phyloP scores from a whole-genome alignment of 257 asterid species.

The Ilex aquifolium region DNA sequence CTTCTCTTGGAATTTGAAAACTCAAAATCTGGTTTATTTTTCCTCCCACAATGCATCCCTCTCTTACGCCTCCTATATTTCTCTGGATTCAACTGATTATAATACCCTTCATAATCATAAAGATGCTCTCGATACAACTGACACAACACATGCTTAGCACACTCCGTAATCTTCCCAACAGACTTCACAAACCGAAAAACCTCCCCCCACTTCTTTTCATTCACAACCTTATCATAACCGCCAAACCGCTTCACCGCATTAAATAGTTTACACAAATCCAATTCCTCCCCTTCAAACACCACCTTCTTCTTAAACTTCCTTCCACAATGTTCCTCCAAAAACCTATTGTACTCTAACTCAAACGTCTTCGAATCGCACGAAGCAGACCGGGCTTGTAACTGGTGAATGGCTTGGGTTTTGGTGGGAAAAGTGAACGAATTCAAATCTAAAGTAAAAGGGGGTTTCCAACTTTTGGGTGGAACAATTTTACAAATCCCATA shows the following conservation, averaged over 20 bases:
- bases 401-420: constrained; percentile 90
- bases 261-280: constrained; percentile 81
- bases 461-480: constrained; percentile 83
- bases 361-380: constrained; percentile 86
- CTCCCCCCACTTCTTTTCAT: constrained; percentile 87
- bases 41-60: constrained; percentile 34
- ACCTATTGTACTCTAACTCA: constrained; percentile 64
- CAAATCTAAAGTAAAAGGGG: constrained; percentile 80
- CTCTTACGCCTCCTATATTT: constrained; percentile 40
- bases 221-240: constrained; percentile 66
- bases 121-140: constrained; percentile 77
- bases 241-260: constrained; percentile 87
- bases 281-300: constrained; percentile 73
- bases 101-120: constrained; percentile 80
- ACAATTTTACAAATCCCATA: constrained; percentile 93
- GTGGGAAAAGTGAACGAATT: constrained; percentile 73
- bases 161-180: constrained; percentile 59
- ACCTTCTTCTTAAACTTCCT: constrained; percentile 70
- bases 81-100: constrained; percentile 45
- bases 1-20: constrained; percentile 58
- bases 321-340: constrained; percentile 77
- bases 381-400: constrained; percentile 80
- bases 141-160: constrained; percentile 78
- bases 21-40: constrained; percentile 36
- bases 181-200: constrained; percentile 69